phyloP scores from a whole-genome alignment of 1,284 basidiomycete genomes.

The Rhodotorula mucilaginosa region DNA sequence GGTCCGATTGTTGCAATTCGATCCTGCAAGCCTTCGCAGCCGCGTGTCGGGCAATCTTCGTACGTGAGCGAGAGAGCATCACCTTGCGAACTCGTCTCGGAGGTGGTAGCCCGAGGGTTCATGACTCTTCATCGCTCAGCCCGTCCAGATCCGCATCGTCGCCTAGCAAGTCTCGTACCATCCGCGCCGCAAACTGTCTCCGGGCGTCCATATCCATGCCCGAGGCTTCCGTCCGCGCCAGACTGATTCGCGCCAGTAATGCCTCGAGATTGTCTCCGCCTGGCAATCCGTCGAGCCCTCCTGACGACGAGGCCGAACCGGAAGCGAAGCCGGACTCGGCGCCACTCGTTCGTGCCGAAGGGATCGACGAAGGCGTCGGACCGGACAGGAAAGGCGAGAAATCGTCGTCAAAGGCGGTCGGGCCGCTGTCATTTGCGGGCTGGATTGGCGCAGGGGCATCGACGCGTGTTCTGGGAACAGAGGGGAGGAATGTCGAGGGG shows the following conservation, averaged over 20 bases:
- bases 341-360: background rate
- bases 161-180: conserved; percentile 13
- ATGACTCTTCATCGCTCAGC: background rate
- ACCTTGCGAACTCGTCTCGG: no score
- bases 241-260: background rate
- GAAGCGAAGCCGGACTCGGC: background rate
- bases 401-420: conserved; percentile 32
- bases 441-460: background rate
- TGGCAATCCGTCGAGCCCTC: no score
- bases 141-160: background rate
- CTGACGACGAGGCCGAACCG: background rate
- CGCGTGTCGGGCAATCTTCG: no score
- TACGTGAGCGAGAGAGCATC: no score
- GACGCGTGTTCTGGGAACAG: background rate
- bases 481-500: conserved; percentile 14
- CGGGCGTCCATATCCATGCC: conserved; percentile 8
- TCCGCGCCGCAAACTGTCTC: conserved; percentile 22
- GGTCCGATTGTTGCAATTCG: no score
- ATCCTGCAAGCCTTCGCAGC: no score
- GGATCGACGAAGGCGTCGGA: background rate
- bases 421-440: background rate
- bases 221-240: background rate
- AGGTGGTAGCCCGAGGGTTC: no score
- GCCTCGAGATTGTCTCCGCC: background rate
- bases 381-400: conserved; percentile 32